A percentile compares a stretch with the other conserved stretches of the same genome.
Evolutionary conservation across 257 asterid species (phyloP).

Genomic region (Nicotiana otophora): DNA sequence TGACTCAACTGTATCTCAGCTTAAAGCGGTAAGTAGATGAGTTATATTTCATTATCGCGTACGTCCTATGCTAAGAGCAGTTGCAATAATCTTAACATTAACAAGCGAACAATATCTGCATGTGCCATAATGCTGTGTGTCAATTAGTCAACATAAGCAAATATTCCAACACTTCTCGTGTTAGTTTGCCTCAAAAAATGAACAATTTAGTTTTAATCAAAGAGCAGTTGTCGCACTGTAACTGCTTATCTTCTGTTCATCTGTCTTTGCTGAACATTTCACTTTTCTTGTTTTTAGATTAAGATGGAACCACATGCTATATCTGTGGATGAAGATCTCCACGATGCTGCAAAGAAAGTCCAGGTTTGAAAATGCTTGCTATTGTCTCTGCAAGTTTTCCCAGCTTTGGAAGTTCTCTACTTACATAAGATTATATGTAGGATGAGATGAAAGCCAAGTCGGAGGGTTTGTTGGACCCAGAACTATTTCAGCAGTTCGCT

Average conservation of each 20-base stretch:
- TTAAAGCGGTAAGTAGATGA: conserved; percentile 47
- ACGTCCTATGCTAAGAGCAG: neutral
- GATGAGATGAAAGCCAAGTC: conserved; percentile 47
- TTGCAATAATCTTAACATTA: neutral
- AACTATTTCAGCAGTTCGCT: conserved; percentile 60
- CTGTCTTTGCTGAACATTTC: neutral
- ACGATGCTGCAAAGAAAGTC: conserved; percentile 62
- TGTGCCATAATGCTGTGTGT: neutral
- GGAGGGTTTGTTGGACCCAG: conserved; percentile 47
- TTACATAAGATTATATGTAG: conserved; percentile 25
- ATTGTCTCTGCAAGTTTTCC: neutral
- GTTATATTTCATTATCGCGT: neutral
- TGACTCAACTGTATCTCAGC: conserved; percentile 42
- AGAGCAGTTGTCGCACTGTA: neutral
- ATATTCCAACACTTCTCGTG: neutral
- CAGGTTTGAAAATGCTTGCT: conserved; percentile 38
- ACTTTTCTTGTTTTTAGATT: conserved; percentile 33
- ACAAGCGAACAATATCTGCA: neutral
- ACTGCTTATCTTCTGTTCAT: neutral
- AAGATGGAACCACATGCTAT: conserved; percentile 63
- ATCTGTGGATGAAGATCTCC: conserved; percentile 81
- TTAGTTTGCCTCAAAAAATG: neutral
- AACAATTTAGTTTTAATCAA: neutral
- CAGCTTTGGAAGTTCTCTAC: neutral
- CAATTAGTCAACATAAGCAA: neutral